A percentile compares a stretch with the other conserved stretches of the same genome.
phyloP scores from a whole-genome alignment of 768 basidiomycete species.

The Russula brevipes region DNA sequence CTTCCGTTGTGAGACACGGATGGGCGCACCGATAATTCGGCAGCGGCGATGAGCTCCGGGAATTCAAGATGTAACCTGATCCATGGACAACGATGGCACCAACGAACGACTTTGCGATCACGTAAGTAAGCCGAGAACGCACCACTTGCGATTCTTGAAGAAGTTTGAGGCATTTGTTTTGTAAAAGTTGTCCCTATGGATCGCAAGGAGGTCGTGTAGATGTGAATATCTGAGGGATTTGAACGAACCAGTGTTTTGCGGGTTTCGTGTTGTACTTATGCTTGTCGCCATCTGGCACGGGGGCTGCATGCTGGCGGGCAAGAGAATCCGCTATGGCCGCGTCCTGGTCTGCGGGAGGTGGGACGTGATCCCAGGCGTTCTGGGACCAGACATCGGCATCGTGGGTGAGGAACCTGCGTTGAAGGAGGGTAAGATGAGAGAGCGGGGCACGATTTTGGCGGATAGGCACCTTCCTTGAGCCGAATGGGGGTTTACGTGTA shows the following conservation, averaged over 20 bases:
- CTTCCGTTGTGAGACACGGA: background rate
- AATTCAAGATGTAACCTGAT: slow-evolving; percentile 89
- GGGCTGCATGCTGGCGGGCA: slow-evolving; percentile 60
- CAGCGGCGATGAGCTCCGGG: slow-evolving; percentile 72
- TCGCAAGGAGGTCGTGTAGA: background rate
- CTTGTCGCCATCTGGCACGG: slow-evolving; percentile 71
- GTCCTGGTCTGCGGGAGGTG: slow-evolving; percentile 73
- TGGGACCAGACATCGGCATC: slow-evolving; percentile 76
- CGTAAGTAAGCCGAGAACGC: slow-evolving; percentile 13
- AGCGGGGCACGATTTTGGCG: background rate
- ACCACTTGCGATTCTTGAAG: slow-evolving; percentile 94
- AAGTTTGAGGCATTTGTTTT: slow-evolving; percentile 80
- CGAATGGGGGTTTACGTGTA: slow-evolving; percentile 59
- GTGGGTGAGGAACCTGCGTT: slow-evolving; percentile 58
- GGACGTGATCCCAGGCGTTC: slow-evolving; percentile 91
- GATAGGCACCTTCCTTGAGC: slow-evolving; percentile 49
- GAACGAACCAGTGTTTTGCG: slow-evolving; percentile 59
- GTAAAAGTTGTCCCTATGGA: slow-evolving; percentile 88
- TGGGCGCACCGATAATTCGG: slow-evolving; percentile 34
- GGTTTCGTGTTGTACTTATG: slow-evolving; percentile 67
- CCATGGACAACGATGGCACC: background rate
- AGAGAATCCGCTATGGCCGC: slow-evolving; percentile 68
- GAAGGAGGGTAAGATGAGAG: background rate
- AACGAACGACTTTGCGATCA: background rate
- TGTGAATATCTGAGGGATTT: too few species aligned